A percentile compares a stretch with the other conserved stretches of the same genome.
Evolutionary conservation across 2,329 filamentous ascomycete species (phyloP).

Genomic region (Macrophomina pseudophaseolina): DNA sequence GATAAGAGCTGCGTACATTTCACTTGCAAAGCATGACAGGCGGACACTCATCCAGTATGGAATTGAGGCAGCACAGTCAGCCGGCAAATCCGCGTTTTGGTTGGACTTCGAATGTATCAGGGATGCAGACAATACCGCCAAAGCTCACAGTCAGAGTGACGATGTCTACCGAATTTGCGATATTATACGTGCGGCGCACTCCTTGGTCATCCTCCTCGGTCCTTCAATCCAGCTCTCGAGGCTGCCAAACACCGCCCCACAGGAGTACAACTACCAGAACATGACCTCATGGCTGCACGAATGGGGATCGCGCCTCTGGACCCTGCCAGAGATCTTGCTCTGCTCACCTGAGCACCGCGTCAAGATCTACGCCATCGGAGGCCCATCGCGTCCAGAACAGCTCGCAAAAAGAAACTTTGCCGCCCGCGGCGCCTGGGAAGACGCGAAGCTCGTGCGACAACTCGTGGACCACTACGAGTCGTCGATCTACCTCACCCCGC

Average conservation of each 20-base stretch:
- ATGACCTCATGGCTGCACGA: slow-evolving; percentile 9
- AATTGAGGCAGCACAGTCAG: not conserved
- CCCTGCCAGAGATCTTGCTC: slow-evolving; percentile 18
- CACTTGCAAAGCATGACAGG: not conserved
- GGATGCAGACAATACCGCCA: not conserved
- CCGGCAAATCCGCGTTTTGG: slow-evolving; percentile 18
- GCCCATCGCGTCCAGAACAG: not conserved
- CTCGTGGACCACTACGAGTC: slow-evolving; percentile 19
- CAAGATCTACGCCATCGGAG: not conserved
- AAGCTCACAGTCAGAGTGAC: not conserved
- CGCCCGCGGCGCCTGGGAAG: not conserved
- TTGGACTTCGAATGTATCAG: slow-evolving; percentile 21
- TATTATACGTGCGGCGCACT: slow-evolving; percentile 10
- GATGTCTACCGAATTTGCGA: slow-evolving; percentile 21
- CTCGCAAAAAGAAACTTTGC: slow-evolving; percentile 19
- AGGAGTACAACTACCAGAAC: not conserved
- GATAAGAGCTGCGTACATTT: not conserved
- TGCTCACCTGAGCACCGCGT: slow-evolving; percentile 13
- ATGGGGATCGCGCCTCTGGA: slow-evolving; percentile 15
- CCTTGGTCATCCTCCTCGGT: slow-evolving; percentile 5
- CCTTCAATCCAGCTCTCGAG: not conserved
- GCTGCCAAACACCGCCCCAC: not conserved
- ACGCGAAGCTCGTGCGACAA: slow-evolving; percentile 8
- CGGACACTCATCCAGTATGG: slow-evolving; percentile 5
- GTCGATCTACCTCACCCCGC: slow-evolving; percentile 9